phyloP scores from a whole-genome alignment of 2,329 filamentous ascomycete genomes.

The Monilinia fructigena region DNA sequence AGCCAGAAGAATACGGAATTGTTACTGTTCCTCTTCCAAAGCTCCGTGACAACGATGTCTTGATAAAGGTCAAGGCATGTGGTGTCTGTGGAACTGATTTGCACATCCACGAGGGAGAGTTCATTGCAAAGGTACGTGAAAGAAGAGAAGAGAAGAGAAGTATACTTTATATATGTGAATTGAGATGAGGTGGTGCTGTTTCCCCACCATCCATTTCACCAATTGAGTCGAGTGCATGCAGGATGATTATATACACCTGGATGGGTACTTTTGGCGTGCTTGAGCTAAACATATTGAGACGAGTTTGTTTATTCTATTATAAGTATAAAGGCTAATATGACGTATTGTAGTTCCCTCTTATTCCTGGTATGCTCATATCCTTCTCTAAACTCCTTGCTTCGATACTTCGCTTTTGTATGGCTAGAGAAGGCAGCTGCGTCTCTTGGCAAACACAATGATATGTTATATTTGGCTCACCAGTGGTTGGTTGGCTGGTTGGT shows the following conservation, averaged over 20 bases:
- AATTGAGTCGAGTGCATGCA: constrained; percentile 1
- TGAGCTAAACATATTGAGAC: constrained; percentile 18
- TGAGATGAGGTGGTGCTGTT: neutral
- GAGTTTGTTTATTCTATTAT: neutral
- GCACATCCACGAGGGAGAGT: constrained; percentile 69
- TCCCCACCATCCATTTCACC: constrained; percentile 27
- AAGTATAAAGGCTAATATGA: constrained; percentile 27
- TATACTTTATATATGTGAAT: constrained; percentile 28
- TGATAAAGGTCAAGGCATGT: constrained; percentile 66
- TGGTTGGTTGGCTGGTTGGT: no score
- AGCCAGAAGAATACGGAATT: constrained; percentile 60
- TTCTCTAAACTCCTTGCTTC: neutral
- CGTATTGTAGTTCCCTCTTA: constrained; percentile 56
- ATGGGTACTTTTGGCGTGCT: constrained; percentile 29
- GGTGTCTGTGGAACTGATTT: constrained; percentile 53
- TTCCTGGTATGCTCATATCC: constrained; percentile 47
- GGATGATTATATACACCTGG: constrained; percentile 27
- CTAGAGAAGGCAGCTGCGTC: neutral
- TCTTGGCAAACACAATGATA: neutral
- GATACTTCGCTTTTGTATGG: neutral
- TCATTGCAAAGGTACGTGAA: constrained; percentile 51
- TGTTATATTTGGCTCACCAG: neutral
- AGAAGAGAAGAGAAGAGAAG: neutral
- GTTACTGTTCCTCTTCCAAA: constrained; percentile 60
- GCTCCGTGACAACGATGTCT: constrained; percentile 36